Evolutionary conservation across 208 protist species (phyloP).

Genomic region (Trypanosoma cruzi): DNA sequence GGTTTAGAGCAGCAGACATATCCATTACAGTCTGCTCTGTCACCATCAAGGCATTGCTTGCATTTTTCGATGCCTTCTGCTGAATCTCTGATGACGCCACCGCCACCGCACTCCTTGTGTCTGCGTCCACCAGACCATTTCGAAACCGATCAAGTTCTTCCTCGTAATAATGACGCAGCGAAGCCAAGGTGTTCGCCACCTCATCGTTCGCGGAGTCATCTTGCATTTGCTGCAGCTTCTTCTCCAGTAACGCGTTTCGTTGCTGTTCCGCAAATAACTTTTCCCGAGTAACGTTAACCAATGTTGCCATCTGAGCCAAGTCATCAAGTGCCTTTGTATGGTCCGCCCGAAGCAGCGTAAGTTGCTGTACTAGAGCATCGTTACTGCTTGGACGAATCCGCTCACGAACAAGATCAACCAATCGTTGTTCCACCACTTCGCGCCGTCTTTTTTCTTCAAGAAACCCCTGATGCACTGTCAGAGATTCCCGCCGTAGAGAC

Average conservation of each 20-base stretch:
- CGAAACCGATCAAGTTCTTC: conserved; percentile 35
- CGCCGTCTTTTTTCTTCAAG: conserved; percentile 75
- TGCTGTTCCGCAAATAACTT: conserved; percentile 36
- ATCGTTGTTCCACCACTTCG: conserved; percentile 69
- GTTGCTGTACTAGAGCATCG: conserved; percentile 35
- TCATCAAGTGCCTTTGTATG: conserved; percentile 78
- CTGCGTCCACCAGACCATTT: conserved; percentile 33
- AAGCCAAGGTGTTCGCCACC: conserved; percentile 51
- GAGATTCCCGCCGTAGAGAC: conserved; percentile 59
- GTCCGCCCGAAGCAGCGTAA: conserved; percentile 58
- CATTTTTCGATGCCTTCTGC: conserved; percentile 7
- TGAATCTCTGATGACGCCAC: conserved; percentile 23
- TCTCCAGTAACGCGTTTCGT: conserved; percentile 22
- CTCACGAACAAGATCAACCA: conserved; percentile 79
- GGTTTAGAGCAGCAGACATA: conserved; percentile 31
- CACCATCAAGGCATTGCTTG: neutral
- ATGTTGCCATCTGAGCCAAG: conserved; percentile 66
- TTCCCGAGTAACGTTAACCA: conserved; percentile 53
- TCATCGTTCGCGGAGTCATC: conserved; percentile 59
- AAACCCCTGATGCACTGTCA: conserved; percentile 67
- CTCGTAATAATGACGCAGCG: conserved; percentile 65
- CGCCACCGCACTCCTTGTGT: conserved; percentile 23
- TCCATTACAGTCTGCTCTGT: conserved; percentile 8
- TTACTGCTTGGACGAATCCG: conserved; percentile 47
- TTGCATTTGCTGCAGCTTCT: conserved; percentile 44